Evolutionary conservation across 768 basidiomycete species (phyloP).

Genomic region (Auricularia heimuer): DNA sequence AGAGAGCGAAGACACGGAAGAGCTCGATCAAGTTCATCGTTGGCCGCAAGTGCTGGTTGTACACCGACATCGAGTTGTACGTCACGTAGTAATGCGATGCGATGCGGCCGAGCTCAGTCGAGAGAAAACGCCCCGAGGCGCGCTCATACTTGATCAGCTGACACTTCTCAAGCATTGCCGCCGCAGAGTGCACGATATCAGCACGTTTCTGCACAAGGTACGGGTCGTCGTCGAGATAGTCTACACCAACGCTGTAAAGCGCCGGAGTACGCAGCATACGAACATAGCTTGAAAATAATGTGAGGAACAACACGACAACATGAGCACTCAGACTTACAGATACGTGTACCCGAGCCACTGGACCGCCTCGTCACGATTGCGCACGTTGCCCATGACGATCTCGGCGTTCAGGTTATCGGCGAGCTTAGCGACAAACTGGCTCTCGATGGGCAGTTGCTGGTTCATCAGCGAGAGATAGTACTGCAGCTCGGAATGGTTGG

Average conservation of each 20-base stretch:
- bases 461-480: conserved; percentile 94
- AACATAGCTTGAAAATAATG: conserved; percentile 60
- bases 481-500: conserved; percentile 92
- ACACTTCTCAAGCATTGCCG: conserved; percentile 87
- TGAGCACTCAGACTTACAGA: conserved; percentile 42
- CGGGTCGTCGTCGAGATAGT: conserved; percentile 82
- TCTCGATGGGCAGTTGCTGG: conserved; percentile 96
- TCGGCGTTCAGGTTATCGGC: conserved; percentile 97
- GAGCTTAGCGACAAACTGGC: conserved; percentile 83
- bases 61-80: conserved; percentile 90
- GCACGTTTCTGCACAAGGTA: conserved; percentile 85
- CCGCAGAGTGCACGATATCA: conserved; percentile 89
- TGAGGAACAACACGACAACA: conserved; percentile 11
- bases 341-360: conserved; percentile 97
- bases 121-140: conserved; percentile 76
- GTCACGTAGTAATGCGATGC: conserved; percentile 95
- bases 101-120: conserved; percentile 87
- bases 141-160: conserved; percentile 92
- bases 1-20: conserved; percentile 90
- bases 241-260: conserved; percentile 78
- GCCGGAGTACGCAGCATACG: conserved; percentile 88
- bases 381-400: conserved; percentile 86
- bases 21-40: conserved; percentile 84
- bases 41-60: conserved; percentile 86
- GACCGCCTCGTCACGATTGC: conserved; percentile 94